Base-by-base conservation (phyloP, 1,139 yeast genomes). In the Candida sanyaensis region DNA sequence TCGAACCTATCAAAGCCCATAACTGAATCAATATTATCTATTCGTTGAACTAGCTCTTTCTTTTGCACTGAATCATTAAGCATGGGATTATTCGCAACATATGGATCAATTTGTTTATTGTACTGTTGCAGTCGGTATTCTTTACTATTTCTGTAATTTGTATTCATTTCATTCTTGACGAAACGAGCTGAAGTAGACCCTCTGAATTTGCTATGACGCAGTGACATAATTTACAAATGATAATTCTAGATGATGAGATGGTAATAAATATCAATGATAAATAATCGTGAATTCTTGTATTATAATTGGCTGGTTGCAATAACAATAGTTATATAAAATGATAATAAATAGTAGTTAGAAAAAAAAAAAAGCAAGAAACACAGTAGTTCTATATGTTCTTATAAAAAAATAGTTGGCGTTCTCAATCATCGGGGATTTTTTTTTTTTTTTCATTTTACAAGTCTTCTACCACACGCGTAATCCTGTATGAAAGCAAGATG, bases 1-100 rank as follows among this genome's bases (percentile, higher is more conserved):
- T 87, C 92, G 48, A 78, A 81, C 46, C 95, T 73, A 34, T 85
- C 88, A 63, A 92, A 92, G 7, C 97, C 97, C 91, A 92, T 89
- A 51, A 81, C 64, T 1, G 84, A 64, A 60, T 91, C 97, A 6
- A 90, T 69, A 28, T 73, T 70, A 59, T 88, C 92, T 12, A 81
- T 73, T 55, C 80, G 81, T 53, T 73, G 69, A 4, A 73, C 77
- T 41, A 79, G 69, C 21, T 80, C 84, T 48, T 60, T 58, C 51
- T 66, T 70, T 43, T 62, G 65, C 30, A 70, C 63, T 24, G 78
- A 59, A 52, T 75, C 77, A 49, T 64, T 71, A 21, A 68, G 55
- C 78, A 74, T 73, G 23, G 78, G 79, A 48, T 70, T 73, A 38
- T 62, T 66, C 46, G 68, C 66, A 10, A 58, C 53, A 36, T 58